Conservation (phyloP, 768 basidiomycete species). For the Leccinum obscurum region DNA sequence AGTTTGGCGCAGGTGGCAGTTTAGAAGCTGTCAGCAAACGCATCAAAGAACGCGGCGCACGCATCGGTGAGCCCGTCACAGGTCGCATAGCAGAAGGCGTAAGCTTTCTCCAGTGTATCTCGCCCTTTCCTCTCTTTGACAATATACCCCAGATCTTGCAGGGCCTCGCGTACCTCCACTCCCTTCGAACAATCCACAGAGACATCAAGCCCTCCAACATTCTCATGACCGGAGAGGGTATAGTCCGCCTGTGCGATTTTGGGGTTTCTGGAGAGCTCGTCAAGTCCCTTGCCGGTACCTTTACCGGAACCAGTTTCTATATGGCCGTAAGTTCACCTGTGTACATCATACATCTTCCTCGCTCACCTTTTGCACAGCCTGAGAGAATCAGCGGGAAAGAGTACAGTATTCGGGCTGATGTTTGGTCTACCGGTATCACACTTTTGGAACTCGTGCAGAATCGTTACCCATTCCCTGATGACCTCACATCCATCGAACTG, state of each 20-base stretch:
- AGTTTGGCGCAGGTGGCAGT: constrained; percentile 83
- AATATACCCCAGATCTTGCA: constrained; percentile 61
- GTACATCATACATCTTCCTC: not conserved
- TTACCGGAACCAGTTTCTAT: constrained; percentile 96
- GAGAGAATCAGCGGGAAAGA: constrained; percentile 91
- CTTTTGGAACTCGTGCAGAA: constrained; percentile 93
- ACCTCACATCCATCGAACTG: constrained; percentile 91
- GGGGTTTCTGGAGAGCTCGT: constrained; percentile 97
- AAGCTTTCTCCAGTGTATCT: constrained; percentile 27
- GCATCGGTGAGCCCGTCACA: constrained; percentile 85
- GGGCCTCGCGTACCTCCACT: constrained; percentile 92
- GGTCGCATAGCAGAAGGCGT: constrained; percentile 94
- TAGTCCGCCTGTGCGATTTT: constrained; percentile 93
- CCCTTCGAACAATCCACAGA: constrained; percentile 90
- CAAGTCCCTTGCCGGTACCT: constrained; percentile 88
- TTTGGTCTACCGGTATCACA: constrained; percentile 97
- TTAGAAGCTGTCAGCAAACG: constrained; percentile 87
- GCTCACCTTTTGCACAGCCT: constrained; percentile 51
- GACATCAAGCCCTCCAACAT: constrained; percentile 96
- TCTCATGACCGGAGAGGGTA: constrained; percentile 82
- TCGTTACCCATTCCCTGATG: constrained; percentile 91
- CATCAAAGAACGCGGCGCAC: constrained; percentile 73
- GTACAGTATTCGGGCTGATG: constrained; percentile 94
- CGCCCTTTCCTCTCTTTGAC: constrained; percentile 9
- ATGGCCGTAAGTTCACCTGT: constrained; percentile 80